A percentile compares a stretch with the other conserved stretches of the same genome.
These are phyloP conservation scores for Solanum dulcamara DNA, from an alignment of 257 asterid species.

Conservation along the genomic window DNA sequence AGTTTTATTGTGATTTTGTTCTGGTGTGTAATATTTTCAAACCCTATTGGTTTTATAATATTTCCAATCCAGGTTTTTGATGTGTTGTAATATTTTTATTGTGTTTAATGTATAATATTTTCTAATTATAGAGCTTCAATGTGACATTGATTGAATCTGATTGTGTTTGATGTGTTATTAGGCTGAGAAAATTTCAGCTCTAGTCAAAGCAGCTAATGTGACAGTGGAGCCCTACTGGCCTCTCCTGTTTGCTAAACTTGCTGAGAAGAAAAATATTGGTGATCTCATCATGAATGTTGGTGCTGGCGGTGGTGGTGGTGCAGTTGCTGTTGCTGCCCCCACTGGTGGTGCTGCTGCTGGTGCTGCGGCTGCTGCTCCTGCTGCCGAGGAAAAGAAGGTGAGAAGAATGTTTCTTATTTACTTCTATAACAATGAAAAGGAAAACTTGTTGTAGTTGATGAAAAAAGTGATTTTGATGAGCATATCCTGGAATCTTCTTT, in stretches of 20 bases:
- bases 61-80: not conserved
- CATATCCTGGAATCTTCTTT: not conserved
- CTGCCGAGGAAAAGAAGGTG: slow-evolving; percentile 46
- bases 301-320: slow-evolving; percentile 57
- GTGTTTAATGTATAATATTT: not conserved
- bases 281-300: slow-evolving; percentile 56
- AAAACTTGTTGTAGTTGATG: not conserved
- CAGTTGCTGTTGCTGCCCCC: slow-evolving; percentile 31
- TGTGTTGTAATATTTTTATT: not conserved
- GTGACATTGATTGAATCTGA: not conserved
- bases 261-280: slow-evolving; percentile 52
- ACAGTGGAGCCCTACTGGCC: slow-evolving; percentile 77
- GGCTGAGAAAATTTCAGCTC: slow-evolving; percentile 57
- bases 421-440: not conserved
- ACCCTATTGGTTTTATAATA: not conserved
- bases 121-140: not conserved
- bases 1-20: not conserved
- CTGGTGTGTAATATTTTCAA: not conserved
- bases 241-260: slow-evolving; percentile 51
- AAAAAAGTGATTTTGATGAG: not conserved
- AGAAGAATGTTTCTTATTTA: not conserved
- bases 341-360: slow-evolving; percentile 25
- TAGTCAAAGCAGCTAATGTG: slow-evolving; percentile 48
- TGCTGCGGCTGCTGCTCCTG: slow-evolving; percentile 48
- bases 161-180: not conserved